Evolutionary conservation across 768 basidiomycete genomes (phyloP).

Genomic region (Baorangia bicolor): DNA sequence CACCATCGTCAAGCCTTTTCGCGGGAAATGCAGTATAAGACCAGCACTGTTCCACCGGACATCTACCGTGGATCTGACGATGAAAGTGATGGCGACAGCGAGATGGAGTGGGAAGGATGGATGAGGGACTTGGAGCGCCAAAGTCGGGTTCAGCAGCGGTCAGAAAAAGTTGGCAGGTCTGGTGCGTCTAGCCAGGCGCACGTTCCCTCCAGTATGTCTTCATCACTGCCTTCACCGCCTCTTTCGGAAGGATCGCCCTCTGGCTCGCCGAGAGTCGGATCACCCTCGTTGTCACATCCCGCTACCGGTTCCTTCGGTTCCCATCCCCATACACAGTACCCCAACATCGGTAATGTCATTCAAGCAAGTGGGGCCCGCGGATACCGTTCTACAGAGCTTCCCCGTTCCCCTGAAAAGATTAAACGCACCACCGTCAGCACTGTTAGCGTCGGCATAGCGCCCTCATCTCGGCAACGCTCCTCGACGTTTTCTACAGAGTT

Average conservation of each 20-base stretch:
- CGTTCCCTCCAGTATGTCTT: background rate
- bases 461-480: constrained; percentile 23
- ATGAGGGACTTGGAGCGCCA: constrained; percentile 52
- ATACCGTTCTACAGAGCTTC: constrained; percentile 2
- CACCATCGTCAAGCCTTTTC: constrained; percentile 24
- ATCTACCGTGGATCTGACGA: constrained; percentile 30
- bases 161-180: background rate
- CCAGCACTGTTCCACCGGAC: background rate
- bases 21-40: constrained; percentile 25
- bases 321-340: constrained; percentile 9
- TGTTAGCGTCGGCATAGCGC: constrained; percentile 22
- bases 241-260: constrained; percentile 27
- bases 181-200: background rate
- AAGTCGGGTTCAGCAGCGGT: constrained; percentile 15
- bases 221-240: constrained; percentile 27
- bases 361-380: background rate
- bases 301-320: background rate
- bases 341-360: constrained; percentile 24
- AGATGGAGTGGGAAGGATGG: constrained; percentile 71
- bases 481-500: constrained; percentile 21
- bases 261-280: constrained; percentile 21
- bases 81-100: constrained; percentile 45
- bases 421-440: constrained; percentile 22
- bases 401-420: constrained; percentile 1
- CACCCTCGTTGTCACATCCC: constrained; percentile 11